Conservation (phyloP, 495 filamentous ascomycete genomes). For the Umbilicaria muhlenbergii region DNA sequence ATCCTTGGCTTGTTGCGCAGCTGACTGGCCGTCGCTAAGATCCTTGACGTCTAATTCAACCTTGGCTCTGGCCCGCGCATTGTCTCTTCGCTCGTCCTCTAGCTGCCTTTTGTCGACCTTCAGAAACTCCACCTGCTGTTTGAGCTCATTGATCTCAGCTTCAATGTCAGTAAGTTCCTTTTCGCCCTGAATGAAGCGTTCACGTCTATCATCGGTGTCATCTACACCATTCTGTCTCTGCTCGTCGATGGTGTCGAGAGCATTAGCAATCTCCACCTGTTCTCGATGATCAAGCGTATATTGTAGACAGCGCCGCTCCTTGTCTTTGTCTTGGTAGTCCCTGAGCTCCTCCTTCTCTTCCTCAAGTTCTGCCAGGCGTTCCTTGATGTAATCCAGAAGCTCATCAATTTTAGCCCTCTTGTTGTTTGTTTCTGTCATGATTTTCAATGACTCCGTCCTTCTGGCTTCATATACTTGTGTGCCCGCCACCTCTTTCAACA, state of each 20-base stretch:
- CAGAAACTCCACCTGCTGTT: slow-evolving; percentile 70
- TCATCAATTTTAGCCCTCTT: slow-evolving; percentile 93
- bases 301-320: slow-evolving; percentile 79
- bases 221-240: slow-evolving; percentile 65
- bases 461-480: slow-evolving; percentile 94
- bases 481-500: slow-evolving; percentile 94
- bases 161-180: slow-evolving; percentile 65
- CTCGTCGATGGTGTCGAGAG: slow-evolving; percentile 72
- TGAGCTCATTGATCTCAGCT: slow-evolving; percentile 58
- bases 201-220: slow-evolving; percentile 65
- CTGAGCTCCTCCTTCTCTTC: slow-evolving; percentile 93
- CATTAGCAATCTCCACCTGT: slow-evolving; percentile 58
- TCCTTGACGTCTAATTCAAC: slow-evolving; percentile 72
- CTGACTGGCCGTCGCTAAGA: slow-evolving; percentile 61
- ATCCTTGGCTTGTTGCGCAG: slow-evolving; percentile 51
- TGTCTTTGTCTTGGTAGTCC: slow-evolving; percentile 87
- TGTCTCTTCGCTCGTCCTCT: slow-evolving; percentile 77
- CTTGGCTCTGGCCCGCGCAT: slow-evolving; percentile 60
- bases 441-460: slow-evolving; percentile 77
- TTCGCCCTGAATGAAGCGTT: slow-evolving; percentile 63
- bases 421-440: slow-evolving; percentile 92
- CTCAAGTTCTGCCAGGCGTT: slow-evolving; percentile 76
- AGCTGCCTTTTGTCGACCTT: slow-evolving; percentile 76
- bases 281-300: slow-evolving; percentile 89
- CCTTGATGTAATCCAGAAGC: slow-evolving; percentile 74